phyloP scores from a whole-genome alignment of 495 filamentous ascomycete species.

The Aspergillus wentii region DNA sequence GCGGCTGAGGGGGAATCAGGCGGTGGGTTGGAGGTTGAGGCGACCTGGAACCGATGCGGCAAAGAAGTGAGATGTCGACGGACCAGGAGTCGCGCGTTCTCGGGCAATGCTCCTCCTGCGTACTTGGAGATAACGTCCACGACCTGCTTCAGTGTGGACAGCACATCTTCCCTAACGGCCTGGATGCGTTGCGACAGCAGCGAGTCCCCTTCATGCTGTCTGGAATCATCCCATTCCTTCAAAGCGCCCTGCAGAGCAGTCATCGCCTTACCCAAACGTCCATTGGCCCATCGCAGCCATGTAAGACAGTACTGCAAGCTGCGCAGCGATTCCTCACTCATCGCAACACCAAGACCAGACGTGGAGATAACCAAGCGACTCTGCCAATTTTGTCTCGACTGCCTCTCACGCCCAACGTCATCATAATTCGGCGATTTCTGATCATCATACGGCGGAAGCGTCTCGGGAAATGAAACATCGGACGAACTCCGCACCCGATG shows the following conservation, averaged over 20 bases:
- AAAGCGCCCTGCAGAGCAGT: conserved; percentile 63
- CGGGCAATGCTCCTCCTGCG: conserved; percentile 77
- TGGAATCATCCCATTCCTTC: conserved; percentile 64
- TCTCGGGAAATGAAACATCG: conserved; percentile 54
- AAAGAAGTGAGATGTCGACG: conserved; percentile 72
- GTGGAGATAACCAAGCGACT: conserved; percentile 77
- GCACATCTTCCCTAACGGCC: conserved; percentile 64
- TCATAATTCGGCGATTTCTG: conserved; percentile 67
- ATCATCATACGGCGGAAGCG: conserved; percentile 77
- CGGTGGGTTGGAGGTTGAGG: conserved; percentile 39
- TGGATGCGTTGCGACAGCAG: conserved; percentile 59
- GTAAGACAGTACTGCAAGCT: conserved; percentile 73
- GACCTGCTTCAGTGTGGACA: conserved; percentile 69
- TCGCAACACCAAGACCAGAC: conserved; percentile 77
- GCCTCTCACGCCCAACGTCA: conserved; percentile 33
- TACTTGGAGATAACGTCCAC: conserved; percentile 78
- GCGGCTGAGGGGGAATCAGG: conserved; percentile 28
- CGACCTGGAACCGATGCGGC: conserved; percentile 66
- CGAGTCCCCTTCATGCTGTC: conserved; percentile 22
- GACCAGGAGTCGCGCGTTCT: conserved; percentile 74
- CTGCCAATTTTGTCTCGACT: conserved; percentile 56
- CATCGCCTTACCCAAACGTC: conserved; percentile 65
- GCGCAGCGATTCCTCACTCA: conserved; percentile 76
- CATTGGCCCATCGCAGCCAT: conserved; percentile 72
- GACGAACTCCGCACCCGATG: conserved; percentile 32